A percentile compares a stretch with the other conserved stretches of the same genome.
Evolutionary conservation across 2,329 filamentous ascomycete genomes (phyloP).

Genomic region (Cladosporium halotolerans): DNA sequence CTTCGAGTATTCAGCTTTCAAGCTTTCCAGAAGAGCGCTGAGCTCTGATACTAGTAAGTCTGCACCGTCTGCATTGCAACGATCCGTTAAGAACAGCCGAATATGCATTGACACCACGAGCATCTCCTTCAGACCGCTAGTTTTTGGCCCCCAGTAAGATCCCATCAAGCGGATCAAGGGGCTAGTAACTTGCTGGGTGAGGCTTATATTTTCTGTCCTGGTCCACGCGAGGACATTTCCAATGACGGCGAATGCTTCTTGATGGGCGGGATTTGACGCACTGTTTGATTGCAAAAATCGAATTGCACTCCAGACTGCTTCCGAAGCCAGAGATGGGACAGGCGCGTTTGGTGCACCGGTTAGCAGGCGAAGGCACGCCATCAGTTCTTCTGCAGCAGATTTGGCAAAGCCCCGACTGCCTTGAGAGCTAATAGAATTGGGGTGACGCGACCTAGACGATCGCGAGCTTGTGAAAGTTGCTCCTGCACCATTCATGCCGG

Average conservation of each 20-base stretch:
- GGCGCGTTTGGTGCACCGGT: constrained; percentile 28
- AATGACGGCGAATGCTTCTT: constrained; percentile 67
- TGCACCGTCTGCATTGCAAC: constrained; percentile 23
- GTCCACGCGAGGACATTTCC: constrained; percentile 63
- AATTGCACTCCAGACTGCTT: constrained; percentile 23
- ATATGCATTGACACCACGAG: constrained; percentile 64
- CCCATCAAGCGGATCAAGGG: constrained; percentile 65
- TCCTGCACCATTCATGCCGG: constrained; percentile 7
- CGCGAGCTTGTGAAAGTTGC: constrained; percentile 1
- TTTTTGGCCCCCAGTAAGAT: constrained; percentile 57
- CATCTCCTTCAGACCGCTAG: constrained; percentile 60
- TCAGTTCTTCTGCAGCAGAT: constrained; percentile 27
- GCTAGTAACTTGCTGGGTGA: constrained; percentile 55
- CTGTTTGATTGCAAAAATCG: constrained; percentile 59
- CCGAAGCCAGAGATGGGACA: constrained; percentile 15
- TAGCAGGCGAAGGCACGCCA: constrained; percentile 24
- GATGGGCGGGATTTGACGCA: constrained; percentile 29
- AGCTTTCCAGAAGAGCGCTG: constrained; percentile 59
- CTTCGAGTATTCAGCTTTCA: constrained; percentile 74
- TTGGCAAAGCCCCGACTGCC: constrained; percentile 14
- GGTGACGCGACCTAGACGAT: constrained; percentile 7
- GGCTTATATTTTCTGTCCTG: constrained; percentile 60
- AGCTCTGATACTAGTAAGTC: constrained; percentile 36
- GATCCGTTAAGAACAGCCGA: constrained; percentile 34
- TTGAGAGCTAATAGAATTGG: constrained; percentile 20